Evolutionary conservation across 306 rosid genomes (phyloP).

Genomic region (Glycine latifolia): DNA sequence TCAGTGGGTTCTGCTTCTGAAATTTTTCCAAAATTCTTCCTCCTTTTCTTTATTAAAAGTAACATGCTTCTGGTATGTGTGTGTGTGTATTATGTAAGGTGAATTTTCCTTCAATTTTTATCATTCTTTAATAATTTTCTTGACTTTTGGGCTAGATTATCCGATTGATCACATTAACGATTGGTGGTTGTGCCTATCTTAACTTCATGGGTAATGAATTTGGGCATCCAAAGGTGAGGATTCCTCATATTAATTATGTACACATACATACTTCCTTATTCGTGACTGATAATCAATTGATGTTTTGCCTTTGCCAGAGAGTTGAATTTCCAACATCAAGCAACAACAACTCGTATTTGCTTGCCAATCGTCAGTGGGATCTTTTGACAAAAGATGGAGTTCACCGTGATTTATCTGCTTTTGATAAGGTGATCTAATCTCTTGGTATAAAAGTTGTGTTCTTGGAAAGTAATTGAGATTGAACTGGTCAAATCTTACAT

Average conservation of each 20-base stretch:
- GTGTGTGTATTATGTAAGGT: neutral
- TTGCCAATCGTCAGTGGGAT: slow-evolving; percentile 90
- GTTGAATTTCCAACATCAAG: slow-evolving; percentile 87
- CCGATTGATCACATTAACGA: slow-evolving; percentile 80
- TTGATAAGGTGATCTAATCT: slow-evolving; percentile 70
- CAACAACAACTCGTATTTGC: slow-evolving; percentile 82
- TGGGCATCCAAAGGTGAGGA: slow-evolving; percentile 90
- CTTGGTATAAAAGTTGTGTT: slow-evolving; percentile 24
- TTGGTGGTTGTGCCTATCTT: slow-evolving; percentile 81
- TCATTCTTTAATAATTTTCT: neutral
- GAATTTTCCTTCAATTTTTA: slow-evolving; percentile 32
- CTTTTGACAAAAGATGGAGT: slow-evolving; percentile 68
- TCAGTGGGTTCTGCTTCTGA: slow-evolving; percentile 1
- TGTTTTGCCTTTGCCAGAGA: slow-evolving; percentile 64
- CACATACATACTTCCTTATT: slow-evolving; percentile 24
- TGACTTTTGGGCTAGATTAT: slow-evolving; percentile 70
- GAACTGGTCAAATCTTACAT: slow-evolving; percentile 9
- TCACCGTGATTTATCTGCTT: slow-evolving; percentile 63
- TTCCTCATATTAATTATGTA: slow-evolving; percentile 23
- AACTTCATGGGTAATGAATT: slow-evolving; percentile 99
- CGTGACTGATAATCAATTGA: slow-evolving; percentile 42
- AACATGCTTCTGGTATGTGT: neutral
- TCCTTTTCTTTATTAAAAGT: slow-evolving; percentile 5
- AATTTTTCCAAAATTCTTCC: neutral
- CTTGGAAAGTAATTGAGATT: slow-evolving; percentile 38